phyloP scores from a whole-genome alignment of 148 eudicot species.

The Drosera capensis region DNA sequence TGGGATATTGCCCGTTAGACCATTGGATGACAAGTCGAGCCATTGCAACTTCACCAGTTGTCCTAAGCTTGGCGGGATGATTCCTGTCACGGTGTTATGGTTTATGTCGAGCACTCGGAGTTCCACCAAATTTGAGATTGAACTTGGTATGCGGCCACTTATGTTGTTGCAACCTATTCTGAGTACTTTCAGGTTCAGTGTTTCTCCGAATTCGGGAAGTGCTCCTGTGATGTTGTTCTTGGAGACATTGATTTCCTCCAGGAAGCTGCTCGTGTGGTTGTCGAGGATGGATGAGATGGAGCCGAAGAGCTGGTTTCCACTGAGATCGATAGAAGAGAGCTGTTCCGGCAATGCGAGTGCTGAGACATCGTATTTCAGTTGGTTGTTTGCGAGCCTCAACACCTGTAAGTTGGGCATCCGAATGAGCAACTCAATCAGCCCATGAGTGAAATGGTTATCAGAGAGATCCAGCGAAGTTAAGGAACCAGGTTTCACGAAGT shows the following conservation, averaged over 20 bases:
- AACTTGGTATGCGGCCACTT: constrained; percentile 48
- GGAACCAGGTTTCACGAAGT: constrained; percentile 35
- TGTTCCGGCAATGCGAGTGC: constrained; percentile 34
- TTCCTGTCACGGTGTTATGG: constrained; percentile 48
- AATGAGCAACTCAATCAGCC: constrained; percentile 28
- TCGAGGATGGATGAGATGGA: constrained; percentile 39
- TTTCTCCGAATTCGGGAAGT: constrained; percentile 41
- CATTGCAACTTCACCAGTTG: constrained; percentile 42
- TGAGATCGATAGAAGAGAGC: constrained; percentile 40
- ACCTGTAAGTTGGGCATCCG: constrained; percentile 40
- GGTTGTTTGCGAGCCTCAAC: constrained; percentile 59
- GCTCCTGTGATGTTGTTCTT: constrained; percentile 47
- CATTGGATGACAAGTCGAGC: constrained; percentile 66
- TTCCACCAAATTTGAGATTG: constrained; percentile 44
- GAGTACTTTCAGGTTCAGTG: constrained; percentile 37
- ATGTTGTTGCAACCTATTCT: constrained; percentile 53
- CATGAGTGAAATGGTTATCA: constrained; percentile 40
- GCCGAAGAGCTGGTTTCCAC: constrained; percentile 49
- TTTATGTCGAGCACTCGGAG: constrained; percentile 48
- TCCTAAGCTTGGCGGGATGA: constrained; percentile 52
- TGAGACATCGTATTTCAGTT: constrained; percentile 32
- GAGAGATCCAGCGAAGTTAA: constrained; percentile 55
- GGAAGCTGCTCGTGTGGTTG: constrained; percentile 31
- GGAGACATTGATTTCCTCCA: constrained; percentile 43
- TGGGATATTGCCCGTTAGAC: constrained; percentile 44